phyloP scores from a whole-genome alignment of 2,329 filamentous ascomycete genomes.

The Sclerotinia borealis region DNA sequence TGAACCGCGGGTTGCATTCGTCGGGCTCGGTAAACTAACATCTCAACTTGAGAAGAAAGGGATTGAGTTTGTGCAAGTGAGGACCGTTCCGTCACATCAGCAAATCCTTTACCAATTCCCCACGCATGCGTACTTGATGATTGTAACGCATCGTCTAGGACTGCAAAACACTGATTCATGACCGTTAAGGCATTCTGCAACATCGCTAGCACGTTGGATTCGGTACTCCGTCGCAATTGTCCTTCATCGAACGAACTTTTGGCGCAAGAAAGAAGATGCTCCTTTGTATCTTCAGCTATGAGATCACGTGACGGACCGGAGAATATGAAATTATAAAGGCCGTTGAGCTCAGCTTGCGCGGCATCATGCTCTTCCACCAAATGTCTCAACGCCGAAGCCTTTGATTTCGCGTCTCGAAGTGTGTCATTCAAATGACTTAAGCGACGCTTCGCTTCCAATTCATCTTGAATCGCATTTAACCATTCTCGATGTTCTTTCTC shows the following conservation, averaged over 20 bases:
- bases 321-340: constrained; percentile 47
- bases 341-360: constrained; percentile 44
- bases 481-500: constrained; percentile 50
- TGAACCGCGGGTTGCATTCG: constrained; percentile 36
- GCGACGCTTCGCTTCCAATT: constrained; percentile 34
- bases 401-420: constrained; percentile 36
- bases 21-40: constrained; percentile 37
- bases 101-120: constrained; percentile 35
- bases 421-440: constrained; percentile 34
- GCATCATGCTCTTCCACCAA: constrained; percentile 34
- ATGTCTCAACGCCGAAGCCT: constrained; percentile 34
- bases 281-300: constrained; percentile 44
- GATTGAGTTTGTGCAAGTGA: constrained; percentile 48
- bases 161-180: constrained; percentile 33
- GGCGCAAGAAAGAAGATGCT: constrained; percentile 35
- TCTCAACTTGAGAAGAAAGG: constrained; percentile 41
- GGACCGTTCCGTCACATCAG: constrained; percentile 24
- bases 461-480: constrained; percentile 44
- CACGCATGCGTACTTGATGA: constrained; percentile 43
- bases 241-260: constrained; percentile 36
- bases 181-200: constrained; percentile 37
- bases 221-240: constrained; percentile 34
- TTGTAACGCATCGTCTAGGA: constrained; percentile 39
- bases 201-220: constrained; percentile 37
- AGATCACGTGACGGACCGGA: constrained; percentile 45